Conservation (phyloP, 331 rosid genomes). For the Pyracantha coccinea region DNA sequence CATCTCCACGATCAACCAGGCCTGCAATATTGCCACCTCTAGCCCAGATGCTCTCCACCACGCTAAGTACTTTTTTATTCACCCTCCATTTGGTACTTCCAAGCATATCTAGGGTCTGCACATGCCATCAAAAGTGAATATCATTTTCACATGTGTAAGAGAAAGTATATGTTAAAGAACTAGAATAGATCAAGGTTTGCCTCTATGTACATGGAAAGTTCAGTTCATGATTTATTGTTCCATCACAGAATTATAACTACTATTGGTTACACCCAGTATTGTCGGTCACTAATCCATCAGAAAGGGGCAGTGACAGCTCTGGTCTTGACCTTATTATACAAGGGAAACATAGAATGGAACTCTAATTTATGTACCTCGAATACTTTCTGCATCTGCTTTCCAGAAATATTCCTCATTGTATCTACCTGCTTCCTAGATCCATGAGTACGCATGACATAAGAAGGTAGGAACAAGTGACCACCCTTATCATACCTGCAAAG, state of each 20-base stretch:
- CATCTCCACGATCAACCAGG: conserved; percentile 67
- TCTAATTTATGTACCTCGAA: conserved; percentile 47
- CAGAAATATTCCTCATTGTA: conserved; percentile 45
- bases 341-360: background rate
- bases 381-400: conserved; percentile 65
- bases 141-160: background rate
- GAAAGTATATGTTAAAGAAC: conserved; percentile 5
- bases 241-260: background rate
- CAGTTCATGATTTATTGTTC: background rate
- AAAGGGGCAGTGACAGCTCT: background rate
- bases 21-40: conserved; percentile 80
- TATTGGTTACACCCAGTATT: background rate
- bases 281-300: background rate
- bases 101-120: conserved; percentile 77
- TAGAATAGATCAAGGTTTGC: background rate
- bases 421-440: conserved; percentile 73
- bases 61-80: conserved; percentile 53
- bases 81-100: conserved; percentile 84
- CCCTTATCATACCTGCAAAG: conserved; percentile 69
- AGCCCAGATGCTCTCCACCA: conserved; percentile 76
- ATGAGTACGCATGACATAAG: conserved; percentile 86
- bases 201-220: background rate
- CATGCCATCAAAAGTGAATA: conserved; percentile 12
- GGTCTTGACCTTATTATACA: background rate
- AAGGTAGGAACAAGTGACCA: conserved; percentile 82